Percentiles rank a stretch among this genome's conserved stretches.
Evolutionary conservation across 192 early-diverging fungal genomes (phyloP).

Genomic region (Lobosporangium transversale): DNA sequence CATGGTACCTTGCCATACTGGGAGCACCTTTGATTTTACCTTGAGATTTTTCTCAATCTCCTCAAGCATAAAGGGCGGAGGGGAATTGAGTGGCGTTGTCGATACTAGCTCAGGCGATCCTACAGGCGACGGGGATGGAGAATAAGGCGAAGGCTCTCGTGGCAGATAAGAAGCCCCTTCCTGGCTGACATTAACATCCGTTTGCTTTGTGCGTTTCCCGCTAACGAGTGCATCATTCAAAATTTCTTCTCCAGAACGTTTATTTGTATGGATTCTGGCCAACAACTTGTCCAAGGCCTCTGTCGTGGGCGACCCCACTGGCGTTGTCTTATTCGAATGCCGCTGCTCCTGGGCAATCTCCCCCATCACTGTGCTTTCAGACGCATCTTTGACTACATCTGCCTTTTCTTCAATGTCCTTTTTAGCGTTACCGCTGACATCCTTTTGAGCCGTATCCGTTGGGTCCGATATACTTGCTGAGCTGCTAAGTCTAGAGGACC

Average conservation of each 20-base stretch:
- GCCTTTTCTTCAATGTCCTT: background rate
- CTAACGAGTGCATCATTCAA: slow-evolving; percentile 46
- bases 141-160: slow-evolving; percentile 49
- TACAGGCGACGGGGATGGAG: slow-evolving; percentile 38
- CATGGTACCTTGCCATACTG: slow-evolving; percentile 69
- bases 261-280: slow-evolving; percentile 59
- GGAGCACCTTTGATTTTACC: background rate
- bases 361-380: slow-evolving; percentile 29
- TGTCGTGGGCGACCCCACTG: slow-evolving; percentile 40
- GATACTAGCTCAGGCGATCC: slow-evolving; percentile 19
- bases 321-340: slow-evolving; percentile 20
- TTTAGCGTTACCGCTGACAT: background rate
- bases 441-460: background rate
- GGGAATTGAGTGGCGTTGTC: slow-evolving; percentile 23
- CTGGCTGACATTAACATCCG: slow-evolving; percentile 21
- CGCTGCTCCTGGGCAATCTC: slow-evolving; percentile 10
- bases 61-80: slow-evolving; percentile 32
- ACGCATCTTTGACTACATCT: background rate
- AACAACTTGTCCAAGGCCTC: slow-evolving; percentile 65
- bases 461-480: background rate
- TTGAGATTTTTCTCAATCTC: slow-evolving; percentile 8
- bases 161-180: slow-evolving; percentile 31
- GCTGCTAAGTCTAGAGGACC: background rate
- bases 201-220: slow-evolving; percentile 49
- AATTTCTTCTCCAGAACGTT: slow-evolving; percentile 37